These are phyloP conservation scores for Thelonectria discophora DNA, from an alignment of 2,329 filamentous ascomycete species.

Conservation along the genomic window DNA sequence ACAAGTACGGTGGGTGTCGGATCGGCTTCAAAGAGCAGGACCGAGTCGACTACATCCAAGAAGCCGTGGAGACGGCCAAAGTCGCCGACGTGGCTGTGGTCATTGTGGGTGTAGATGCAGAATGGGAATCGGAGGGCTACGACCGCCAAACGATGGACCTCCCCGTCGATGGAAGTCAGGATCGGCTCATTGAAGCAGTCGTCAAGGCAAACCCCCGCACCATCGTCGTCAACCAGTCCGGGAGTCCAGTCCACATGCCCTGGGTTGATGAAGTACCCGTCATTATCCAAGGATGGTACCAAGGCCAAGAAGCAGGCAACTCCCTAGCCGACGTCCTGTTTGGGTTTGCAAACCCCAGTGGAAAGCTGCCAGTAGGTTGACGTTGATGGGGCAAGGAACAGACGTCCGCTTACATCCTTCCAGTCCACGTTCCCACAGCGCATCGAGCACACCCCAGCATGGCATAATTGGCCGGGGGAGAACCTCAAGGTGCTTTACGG, in stretches of 20 bases:
- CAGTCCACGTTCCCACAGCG: conserved; percentile 71
- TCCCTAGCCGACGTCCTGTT: conserved; percentile 74
- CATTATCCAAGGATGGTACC: conserved; percentile 64
- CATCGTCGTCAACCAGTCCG: conserved; percentile 67
- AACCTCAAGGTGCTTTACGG: conserved; percentile 74
- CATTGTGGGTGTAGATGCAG: conserved; percentile 74
- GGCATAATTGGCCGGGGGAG: conserved; percentile 77
- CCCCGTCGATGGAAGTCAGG: conserved; percentile 63
- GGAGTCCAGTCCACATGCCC: conserved; percentile 63
- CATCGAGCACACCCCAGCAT: conserved; percentile 73
- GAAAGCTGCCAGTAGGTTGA: conserved; percentile 68
- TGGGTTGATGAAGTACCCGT: conserved; percentile 72
- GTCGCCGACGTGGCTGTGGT: conserved; percentile 73
- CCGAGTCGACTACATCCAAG: conserved; percentile 66
- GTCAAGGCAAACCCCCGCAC: conserved; percentile 70
- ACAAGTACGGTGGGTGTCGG: conserved; percentile 75
- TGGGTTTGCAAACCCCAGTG: conserved; percentile 72
- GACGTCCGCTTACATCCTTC: not conserved
- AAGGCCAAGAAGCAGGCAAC: conserved; percentile 75
- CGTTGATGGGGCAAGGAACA: not conserved
- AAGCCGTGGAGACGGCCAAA: conserved; percentile 70
- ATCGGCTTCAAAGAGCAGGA: conserved; percentile 76
- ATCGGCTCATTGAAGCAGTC: conserved; percentile 70
- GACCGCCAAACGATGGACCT: conserved; percentile 78
- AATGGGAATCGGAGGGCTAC: conserved; percentile 81